Base-by-base conservation (phyloP, 2,329 filamentous ascomycete species). In the Stromatinia cepivora region DNA sequence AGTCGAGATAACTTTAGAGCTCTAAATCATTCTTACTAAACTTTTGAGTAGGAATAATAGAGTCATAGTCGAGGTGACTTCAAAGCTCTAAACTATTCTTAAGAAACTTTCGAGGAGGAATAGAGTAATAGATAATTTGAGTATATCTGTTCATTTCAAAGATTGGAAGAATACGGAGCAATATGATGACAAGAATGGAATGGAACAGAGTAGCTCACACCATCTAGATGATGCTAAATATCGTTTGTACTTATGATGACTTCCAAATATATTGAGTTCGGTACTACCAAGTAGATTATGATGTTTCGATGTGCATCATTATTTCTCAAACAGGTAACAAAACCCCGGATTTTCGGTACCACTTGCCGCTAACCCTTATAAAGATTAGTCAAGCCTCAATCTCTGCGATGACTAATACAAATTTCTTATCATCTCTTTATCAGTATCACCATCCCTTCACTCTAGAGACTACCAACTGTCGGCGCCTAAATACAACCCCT, bases 361-460 rank as follows among this genome's bases (percentile, higher is more conserved):
- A 22, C 6, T 1, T n/a, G 7, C 4, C 1, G 17, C 22, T 50
- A 50, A 46, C 10, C 28, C 31, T 3, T 50, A 34, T 20, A 17
- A 25, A n/a, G 59, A 63, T 36, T 63, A 50, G 31, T 34, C 7
- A 1, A 4, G 13, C 11, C 11, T 20, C 34, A 5, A n/a, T 9
- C 8, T 4, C 5, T 57, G 54, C 22, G 31, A 63, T 63, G 46
- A 63, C 61, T 63, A 63, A 63, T 39, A 52, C 46, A 39, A 52
- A 39, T 34, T 63, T 10, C 61, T 63, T 63, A 63, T 63, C 59
- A 52, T 31, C 4, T 25, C 22, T 36, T 34, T 63, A 20, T 63
- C 57, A 46, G 10, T 61, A 7, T 34, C 17, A 39, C 11, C 22
- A 22, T 48, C 48, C 22, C 20, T 50, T n/a, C 2, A 50, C 48